These are phyloP conservation scores for Lumnitzera racemosa DNA, from an alignment of 345 rosid species.

Conservation along the genomic window DNA sequence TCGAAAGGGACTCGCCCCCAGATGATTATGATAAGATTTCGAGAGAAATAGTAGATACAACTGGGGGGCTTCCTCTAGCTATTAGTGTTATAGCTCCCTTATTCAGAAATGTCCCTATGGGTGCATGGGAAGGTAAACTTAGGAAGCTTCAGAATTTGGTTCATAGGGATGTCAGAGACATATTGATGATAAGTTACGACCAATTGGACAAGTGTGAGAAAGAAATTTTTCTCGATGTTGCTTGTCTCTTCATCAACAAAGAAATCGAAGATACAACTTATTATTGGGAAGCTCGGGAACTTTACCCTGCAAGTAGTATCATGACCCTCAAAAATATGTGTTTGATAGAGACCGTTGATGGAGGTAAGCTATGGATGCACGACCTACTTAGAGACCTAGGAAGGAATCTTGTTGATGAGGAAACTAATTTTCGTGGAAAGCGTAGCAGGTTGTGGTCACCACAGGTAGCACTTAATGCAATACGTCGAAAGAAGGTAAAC, in stretches of 20 bases:
- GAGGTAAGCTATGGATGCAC: background rate
- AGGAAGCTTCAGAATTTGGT: constrained; percentile 6
- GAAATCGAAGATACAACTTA: background rate
- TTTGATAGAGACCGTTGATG: background rate
- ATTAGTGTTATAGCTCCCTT: background rate
- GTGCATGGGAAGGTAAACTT: background rate
- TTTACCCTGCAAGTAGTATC: background rate
- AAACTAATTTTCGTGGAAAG: constrained; percentile 3
- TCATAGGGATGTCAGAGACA: constrained; percentile 8
- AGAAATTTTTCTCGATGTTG: constrained; percentile 21
- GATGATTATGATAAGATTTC: too few relatives aligned
- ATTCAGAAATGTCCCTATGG: background rate
- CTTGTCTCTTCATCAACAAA: constrained; percentile 16
- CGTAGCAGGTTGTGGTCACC: constrained; percentile 21
- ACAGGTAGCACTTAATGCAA: constrained; percentile 11
- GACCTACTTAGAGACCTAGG: constrained; percentile 19
- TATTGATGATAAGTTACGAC: constrained; percentile 17
- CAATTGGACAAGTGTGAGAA: constrained; percentile 10
- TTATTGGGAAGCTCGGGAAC: background rate
- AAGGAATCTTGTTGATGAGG: constrained; percentile 16
- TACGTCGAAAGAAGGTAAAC: constrained; percentile 11
- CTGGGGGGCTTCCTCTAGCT: background rate
- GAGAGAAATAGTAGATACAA: too few relatives aligned
- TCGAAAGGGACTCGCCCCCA: too few relatives aligned
- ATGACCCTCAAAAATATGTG: background rate